A percentile compares a stretch with the other conserved stretches of the same genome.
Evolutionary conservation across 2,329 filamentous ascomycete genomes (phyloP).

Genomic region (Cordyceps cateniannulata): DNA sequence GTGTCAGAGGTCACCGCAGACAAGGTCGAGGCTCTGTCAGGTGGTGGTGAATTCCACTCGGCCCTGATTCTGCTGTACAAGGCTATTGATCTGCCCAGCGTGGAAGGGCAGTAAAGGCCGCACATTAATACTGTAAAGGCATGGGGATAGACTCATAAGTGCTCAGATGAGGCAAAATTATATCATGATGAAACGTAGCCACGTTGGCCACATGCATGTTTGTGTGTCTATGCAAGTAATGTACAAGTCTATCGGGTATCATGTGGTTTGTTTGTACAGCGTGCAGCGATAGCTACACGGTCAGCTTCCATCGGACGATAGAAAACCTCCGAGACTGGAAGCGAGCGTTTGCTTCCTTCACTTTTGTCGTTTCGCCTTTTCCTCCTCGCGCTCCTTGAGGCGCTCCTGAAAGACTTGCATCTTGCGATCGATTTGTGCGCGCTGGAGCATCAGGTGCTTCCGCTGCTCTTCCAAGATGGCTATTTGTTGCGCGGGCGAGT

Average conservation of each 20-base stretch:
- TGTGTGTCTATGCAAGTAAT: slow-evolving; percentile 11
- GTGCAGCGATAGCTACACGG: background rate
- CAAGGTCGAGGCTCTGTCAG: slow-evolving; percentile 83
- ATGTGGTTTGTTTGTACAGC: slow-evolving; percentile 7
- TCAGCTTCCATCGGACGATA: background rate
- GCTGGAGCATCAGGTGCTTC: slow-evolving; percentile 31
- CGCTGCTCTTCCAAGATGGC: slow-evolving; percentile 37
- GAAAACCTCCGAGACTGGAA: background rate
- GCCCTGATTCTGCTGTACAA: slow-evolving; percentile 75
- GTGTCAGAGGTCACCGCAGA: slow-evolving; percentile 87
- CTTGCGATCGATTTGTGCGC: slow-evolving; percentile 35
- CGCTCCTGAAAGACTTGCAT: slow-evolving; percentile 33
- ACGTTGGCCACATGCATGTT: background rate
- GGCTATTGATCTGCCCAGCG: slow-evolving; percentile 60
- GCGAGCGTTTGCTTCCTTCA: background rate
- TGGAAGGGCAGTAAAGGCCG: slow-evolving; percentile 38
- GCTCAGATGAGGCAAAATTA: slow-evolving; percentile 15
- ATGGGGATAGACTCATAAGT: slow-evolving; percentile 4
- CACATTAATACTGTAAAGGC: background rate
- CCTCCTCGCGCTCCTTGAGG: slow-evolving; percentile 30
- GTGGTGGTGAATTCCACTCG: slow-evolving; percentile 82
- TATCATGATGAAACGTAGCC: slow-evolving; percentile 6
- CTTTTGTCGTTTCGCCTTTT: background rate
- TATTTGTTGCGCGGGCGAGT: slow-evolving; percentile 38
- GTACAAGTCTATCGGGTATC: slow-evolving; percentile 18